Base-by-base conservation (phyloP, 495 filamentous ascomycete genomes). In the Patellaria atrata region DNA sequence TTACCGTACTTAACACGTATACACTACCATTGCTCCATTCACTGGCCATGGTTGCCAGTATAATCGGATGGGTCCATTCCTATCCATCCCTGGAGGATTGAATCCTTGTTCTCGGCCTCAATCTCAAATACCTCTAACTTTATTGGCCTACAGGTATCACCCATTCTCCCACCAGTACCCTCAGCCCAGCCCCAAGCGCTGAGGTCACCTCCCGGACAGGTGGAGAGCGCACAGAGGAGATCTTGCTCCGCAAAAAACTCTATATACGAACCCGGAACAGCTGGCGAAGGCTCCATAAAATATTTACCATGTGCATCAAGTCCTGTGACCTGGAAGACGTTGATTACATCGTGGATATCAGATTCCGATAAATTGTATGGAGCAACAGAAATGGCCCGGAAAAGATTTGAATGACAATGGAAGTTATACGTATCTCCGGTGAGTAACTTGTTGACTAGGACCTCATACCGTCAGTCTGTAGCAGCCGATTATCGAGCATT, bases 371-470 rank as follows among this genome's bases (percentile, higher is more conserved):
- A 45, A 0, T 76, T 77, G 49, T 66, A 73, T 0, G 73, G 74
- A 1, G 74, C 46, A 18, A 85, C 67, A n/a, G n/a, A n/a, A n/a
- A n/a, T n/a, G 0, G 81, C 75, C 2, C 81, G 71, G 4, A 70
- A 74, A 13, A 89, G 65, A 43, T 89, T 89, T 13, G 76, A 83
- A 48, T 82, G 79, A 54, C 81, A 86, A 48, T 86, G 77, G 53
- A 70, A 84, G 44, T 86, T 77, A 45, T 79, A 85, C 4, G 62
- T 62, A 37, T 70, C 65, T 1, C 70, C 72, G n/a, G 66, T 74
- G 40, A 85, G 67, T 40, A 86, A 63, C 34, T 68, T 59, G 41
- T 80, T 81, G 40, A 82, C 67, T 56, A 15, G 20, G n/a, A n/a
- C n/a, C n/a, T n/a, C n/a, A n/a, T n/a, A n/a, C n/a, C n/a, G n/a